These are phyloP conservation scores for Melocanna baccifera DNA, from an alignment of 176 grass and related monocot species.

Conservation along the genomic window DNA sequence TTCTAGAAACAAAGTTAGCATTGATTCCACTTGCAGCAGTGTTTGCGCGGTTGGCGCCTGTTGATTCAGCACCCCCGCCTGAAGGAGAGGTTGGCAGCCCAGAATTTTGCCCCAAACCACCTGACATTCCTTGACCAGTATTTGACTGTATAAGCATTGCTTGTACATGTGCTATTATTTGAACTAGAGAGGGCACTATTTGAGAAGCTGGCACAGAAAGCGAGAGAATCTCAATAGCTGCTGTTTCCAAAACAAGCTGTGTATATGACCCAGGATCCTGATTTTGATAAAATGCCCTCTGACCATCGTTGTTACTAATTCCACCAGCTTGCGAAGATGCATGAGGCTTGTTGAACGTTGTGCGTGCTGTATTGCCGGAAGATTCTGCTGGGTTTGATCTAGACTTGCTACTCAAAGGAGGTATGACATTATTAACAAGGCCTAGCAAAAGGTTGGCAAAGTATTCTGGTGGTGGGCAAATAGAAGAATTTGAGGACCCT, in stretches of 20 bases:
- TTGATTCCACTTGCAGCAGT: conserved; percentile 62
- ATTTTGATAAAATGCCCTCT: conserved; percentile 96
- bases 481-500: conserved; percentile 51
- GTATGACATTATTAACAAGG: conserved; percentile 95
- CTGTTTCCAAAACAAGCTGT: conserved; percentile 96
- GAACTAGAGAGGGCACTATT: conserved; percentile 83
- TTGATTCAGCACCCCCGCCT: conserved; percentile 55
- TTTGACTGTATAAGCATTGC: conserved; percentile 81
- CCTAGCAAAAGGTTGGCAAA: conserved; percentile 87
- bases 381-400: conserved; percentile 62
- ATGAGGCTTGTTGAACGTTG: conserved; percentile 58
- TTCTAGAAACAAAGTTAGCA: conserved; percentile 84
- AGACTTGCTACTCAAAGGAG: conserved; percentile 84
- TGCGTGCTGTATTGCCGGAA: conserved; percentile 28
- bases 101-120: conserved; percentile 63
- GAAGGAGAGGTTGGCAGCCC: conserved; percentile 79
- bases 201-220: conserved; percentile 68
- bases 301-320: conserved; percentile 53
- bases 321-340: conserved; percentile 56
- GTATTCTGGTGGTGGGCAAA: conserved; percentile 86
- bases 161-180: conserved; percentile 86
- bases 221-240: conserved; percentile 94
- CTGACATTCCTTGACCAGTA: conserved; percentile 61
- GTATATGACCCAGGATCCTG: conserved; percentile 98
- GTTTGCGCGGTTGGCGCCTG: conserved; percentile 52